These are phyloP conservation scores for Trichomonascaceae sp. DNA, from an alignment of 1,139 yeast genomes.

Conservation along the genomic window DNA sequence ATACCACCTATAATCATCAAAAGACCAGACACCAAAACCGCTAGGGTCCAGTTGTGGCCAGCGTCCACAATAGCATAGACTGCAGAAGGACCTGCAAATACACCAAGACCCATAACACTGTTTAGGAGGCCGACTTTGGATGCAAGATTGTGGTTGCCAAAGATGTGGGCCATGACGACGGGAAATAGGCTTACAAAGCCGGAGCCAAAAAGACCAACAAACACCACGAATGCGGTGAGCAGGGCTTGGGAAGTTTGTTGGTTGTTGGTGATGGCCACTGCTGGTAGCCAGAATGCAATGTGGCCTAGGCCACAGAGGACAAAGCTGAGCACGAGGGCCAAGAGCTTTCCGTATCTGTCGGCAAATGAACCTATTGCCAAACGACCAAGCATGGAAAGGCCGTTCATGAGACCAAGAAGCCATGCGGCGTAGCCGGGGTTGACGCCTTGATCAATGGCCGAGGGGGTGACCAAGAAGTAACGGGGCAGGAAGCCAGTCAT, in stretches of 20 bases:
- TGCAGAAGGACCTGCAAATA: neutral
- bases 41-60: neutral
- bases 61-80: neutral
- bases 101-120: neutral
- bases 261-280: neutral
- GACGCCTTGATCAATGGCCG: neutral
- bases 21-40: neutral
- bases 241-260: neutral
- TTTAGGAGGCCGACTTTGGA: neutral
- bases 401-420: neutral
- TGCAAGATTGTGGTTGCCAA: neutral
- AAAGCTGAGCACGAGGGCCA: neutral
- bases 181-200: neutral
- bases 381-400: neutral
- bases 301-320: neutral
- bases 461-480: neutral
- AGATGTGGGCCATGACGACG: neutral
- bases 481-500: neutral
- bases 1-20: neutral
- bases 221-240: neutral
- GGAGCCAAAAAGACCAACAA: neutral
- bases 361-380: neutral
- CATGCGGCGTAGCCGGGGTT: neutral
- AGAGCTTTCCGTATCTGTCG: neutral
- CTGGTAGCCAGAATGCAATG: neutral